Percentiles rank a stretch among this genome's conserved stretches.
These are phyloP conservation scores for Physcia stellaris DNA, from an alignment of 495 filamentous ascomycete species.

Conservation along the genomic window DNA sequence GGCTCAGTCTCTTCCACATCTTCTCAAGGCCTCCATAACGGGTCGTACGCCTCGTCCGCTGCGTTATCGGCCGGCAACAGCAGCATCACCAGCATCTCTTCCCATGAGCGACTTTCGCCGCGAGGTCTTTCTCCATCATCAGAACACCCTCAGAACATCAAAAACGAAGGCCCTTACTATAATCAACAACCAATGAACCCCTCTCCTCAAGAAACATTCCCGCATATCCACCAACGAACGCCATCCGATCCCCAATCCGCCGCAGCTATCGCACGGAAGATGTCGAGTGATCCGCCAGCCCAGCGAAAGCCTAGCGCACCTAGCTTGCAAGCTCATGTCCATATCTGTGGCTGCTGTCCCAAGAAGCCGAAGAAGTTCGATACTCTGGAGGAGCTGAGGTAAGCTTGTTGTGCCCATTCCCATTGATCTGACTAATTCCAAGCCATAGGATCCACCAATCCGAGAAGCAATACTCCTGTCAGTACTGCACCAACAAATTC, in stretches of 20 bases:
- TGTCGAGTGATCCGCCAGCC: slow-evolving; percentile 7
- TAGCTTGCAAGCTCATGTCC: slow-evolving; percentile 33
- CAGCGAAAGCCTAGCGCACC: slow-evolving; percentile 17
- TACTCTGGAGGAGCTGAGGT: slow-evolving; percentile 72
- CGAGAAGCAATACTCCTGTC: slow-evolving; percentile 92
- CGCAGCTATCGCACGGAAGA: slow-evolving; percentile 22
- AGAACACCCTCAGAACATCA: slow-evolving; percentile 29
- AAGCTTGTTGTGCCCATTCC: slow-evolving; percentile 22
- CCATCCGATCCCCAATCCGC: slow-evolving; percentile 27
- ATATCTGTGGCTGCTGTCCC: slow-evolving; percentile 92
- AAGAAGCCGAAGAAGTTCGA: slow-evolving; percentile 99
- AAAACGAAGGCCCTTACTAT: slow-evolving; percentile 44
- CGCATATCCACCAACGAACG: slow-evolving; percentile 33
- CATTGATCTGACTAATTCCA: slow-evolving; percentile 6
- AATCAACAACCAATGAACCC: slow-evolving; percentile 44
- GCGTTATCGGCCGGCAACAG: slow-evolving; percentile 53
- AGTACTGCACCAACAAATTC: slow-evolving; percentile 87
- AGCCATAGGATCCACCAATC: slow-evolving; percentile 56
- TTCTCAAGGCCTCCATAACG: slow-evolving; percentile 54
- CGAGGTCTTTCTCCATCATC: slow-evolving; percentile 54
- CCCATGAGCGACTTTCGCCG: slow-evolving; percentile 61
- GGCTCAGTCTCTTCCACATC: slow-evolving; percentile 63
- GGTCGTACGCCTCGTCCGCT: slow-evolving; percentile 57
- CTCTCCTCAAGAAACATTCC: slow-evolving; percentile 39
- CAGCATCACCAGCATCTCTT: slow-evolving; percentile 58